Evolutionary conservation across 140 eudicot species (phyloP).

Genomic region (Bidens hawaiensis): DNA sequence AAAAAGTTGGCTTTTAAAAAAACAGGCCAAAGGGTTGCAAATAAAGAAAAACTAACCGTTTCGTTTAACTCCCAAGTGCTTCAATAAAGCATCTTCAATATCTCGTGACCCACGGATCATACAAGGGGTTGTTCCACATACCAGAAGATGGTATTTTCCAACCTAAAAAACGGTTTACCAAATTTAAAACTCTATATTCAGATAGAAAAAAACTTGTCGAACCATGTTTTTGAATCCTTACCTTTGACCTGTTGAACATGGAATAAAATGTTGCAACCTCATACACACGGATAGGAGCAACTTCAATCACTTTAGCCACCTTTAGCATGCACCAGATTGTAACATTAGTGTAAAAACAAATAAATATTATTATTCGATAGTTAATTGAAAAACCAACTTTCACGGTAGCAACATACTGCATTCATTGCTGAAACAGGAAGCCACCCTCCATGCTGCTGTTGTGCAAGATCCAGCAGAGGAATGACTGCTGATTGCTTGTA

Average conservation of each 20-base stretch:
- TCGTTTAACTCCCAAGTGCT: constrained; percentile 95
- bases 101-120: constrained; percentile 98
- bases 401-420: constrained; percentile 54
- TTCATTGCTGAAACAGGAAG: constrained; percentile 99
- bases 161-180: constrained; percentile 46
- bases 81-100: constrained; percentile 78
- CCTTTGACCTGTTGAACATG: constrained; percentile 95
- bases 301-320: constrained; percentile 94
- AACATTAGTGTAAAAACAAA: constrained; percentile 13
- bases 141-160: constrained; percentile 98
- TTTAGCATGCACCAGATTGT: constrained; percentile 22
- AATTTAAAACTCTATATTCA: neutral
- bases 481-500: constrained; percentile 99
- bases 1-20: neutral
- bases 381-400: neutral
- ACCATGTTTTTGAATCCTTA: constrained; percentile 16
- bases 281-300: constrained; percentile 99
- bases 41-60: constrained; percentile 49
- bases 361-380: neutral
- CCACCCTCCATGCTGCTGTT: constrained; percentile 99
- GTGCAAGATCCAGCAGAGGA: constrained; percentile 97
- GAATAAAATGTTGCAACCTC: constrained; percentile 99
- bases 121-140: constrained; percentile 98
- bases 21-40: neutral
- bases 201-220: neutral